Conservation (phyloP, 2,329 filamentous ascomycete genomes). For the Penicillium sp. region DNA sequence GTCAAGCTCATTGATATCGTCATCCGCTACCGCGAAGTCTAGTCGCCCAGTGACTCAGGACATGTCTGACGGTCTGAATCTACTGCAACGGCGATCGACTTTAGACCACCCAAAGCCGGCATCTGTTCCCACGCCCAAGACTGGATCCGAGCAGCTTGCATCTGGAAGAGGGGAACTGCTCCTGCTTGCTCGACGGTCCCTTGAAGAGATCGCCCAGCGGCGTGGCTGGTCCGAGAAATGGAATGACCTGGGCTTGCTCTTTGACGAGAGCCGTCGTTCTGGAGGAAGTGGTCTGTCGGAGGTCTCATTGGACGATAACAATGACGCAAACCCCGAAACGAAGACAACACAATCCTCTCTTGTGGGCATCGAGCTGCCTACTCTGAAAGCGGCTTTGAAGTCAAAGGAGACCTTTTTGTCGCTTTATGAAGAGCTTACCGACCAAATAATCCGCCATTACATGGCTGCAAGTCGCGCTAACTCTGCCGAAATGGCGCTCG, state of each 20-base stretch:
- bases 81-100: conserved; percentile 41
- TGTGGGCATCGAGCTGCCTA: conserved; percentile 54
- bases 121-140: conserved; percentile 46
- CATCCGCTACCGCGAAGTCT: conserved; percentile 17
- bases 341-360: conserved; percentile 25
- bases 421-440: conserved; percentile 73
- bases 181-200: conserved; percentile 71
- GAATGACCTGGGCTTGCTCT: conserved; percentile 54
- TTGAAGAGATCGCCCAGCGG: conserved; percentile 70
- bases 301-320: conserved; percentile 34
- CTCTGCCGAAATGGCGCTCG: conserved; percentile 71
- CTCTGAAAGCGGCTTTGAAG: conserved; percentile 60
- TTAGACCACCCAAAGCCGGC: conserved; percentile 40
- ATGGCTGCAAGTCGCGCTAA: conserved; percentile 74
- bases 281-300: conserved; percentile 34
- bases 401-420: conserved; percentile 63
- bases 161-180: conserved; percentile 79
- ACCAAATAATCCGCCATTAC: conserved; percentile 79
- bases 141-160: conserved; percentile 76
- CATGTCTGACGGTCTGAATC: conserved; percentile 31
- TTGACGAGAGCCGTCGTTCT: conserved; percentile 30
- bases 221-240: conserved; percentile 75
- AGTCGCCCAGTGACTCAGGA: conserved; percentile 30
- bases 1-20: conserved; percentile 38
- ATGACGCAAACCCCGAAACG: conserved; percentile 14